These are phyloP conservation scores for Arthrobotrys sphaeroides DNA, from an alignment of 2,329 filamentous ascomycete species.

Conservation along the genomic window DNA sequence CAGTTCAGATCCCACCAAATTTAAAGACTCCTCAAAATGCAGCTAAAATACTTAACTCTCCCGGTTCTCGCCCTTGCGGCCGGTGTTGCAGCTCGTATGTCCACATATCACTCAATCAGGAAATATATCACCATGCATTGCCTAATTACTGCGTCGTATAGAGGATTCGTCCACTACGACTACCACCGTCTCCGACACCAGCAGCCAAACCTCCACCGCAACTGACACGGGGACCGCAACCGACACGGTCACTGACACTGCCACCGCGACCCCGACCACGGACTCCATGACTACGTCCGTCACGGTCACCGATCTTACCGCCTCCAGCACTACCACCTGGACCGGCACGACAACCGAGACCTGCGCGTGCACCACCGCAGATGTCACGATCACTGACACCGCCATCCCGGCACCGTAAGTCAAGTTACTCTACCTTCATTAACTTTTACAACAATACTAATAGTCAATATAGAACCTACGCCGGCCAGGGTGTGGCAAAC, in stretches of 20 bases:
- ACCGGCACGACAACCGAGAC: constrained; percentile 37
- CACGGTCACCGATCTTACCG: background rate
- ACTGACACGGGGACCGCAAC: constrained; percentile 5
- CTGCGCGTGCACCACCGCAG: constrained; percentile 29
- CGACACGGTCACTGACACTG: background rate
- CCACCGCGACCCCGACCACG: constrained; percentile 5
- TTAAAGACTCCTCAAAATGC: constrained; percentile 29
- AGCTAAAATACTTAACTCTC: background rate
- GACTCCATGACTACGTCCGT: background rate
- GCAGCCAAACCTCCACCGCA: constrained; percentile 8
- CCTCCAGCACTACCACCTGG: constrained; percentile 10
- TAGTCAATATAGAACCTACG: constrained; percentile 17
- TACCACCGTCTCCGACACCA: constrained; percentile 24
- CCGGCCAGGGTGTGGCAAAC: constrained; percentile 21
- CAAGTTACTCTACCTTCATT: background rate
- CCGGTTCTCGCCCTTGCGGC: constrained; percentile 13
- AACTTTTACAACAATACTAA: background rate
- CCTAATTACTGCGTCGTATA: background rate
- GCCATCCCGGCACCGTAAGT: constrained; percentile 33
- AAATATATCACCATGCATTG: background rate
- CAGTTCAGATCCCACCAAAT: background rate
- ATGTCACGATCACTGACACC: background rate
- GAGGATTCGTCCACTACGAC: constrained; percentile 40
- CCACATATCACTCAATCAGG: background rate
- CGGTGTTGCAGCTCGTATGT: constrained; percentile 37